A percentile compares a stretch with the other conserved stretches of the same genome.
phyloP scores from a whole-genome alignment of 352 stramenopile species.

The Phytophthora ramorum region DNA sequence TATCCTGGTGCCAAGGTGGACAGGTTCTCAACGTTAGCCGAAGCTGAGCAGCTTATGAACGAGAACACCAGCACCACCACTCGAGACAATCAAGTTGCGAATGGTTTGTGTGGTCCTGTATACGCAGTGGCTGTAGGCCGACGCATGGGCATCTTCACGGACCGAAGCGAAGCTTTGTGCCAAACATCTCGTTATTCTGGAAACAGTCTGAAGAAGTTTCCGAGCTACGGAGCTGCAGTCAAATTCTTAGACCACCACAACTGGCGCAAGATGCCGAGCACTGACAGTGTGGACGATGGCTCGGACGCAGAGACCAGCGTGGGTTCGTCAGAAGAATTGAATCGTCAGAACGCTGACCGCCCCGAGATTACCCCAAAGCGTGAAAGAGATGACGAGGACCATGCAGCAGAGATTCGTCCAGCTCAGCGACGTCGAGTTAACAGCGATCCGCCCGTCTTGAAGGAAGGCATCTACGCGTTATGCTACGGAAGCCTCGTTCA shows the following conservation, averaged over 20 bases:
- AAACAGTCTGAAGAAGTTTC: conserved; percentile 61
- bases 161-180: conserved; percentile 40
- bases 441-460: conserved; percentile 32
- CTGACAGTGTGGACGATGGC: not conserved
- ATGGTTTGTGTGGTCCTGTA: not conserved
- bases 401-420: not conserved
- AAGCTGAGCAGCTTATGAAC: conserved; percentile 52
- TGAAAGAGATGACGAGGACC: conserved; percentile 10
- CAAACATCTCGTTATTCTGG: conserved; percentile 50
- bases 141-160: conserved; percentile 55
- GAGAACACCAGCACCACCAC: not conserved
- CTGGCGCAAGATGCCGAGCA: conserved; percentile 8
- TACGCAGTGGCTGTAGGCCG: conserved; percentile 65
- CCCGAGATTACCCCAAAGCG: conserved; percentile 2
- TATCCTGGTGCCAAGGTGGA: conserved; percentile 47
- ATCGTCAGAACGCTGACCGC: not conserved
- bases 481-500: conserved; percentile 31
- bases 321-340: not conserved
- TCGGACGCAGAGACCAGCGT: not conserved
- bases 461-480: conserved; percentile 52
- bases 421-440: conserved; percentile 15
- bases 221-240: conserved; percentile 46
- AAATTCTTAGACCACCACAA: conserved; percentile 45
- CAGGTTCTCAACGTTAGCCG: conserved; percentile 53
- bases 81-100: not conserved